These are phyloP conservation scores for Kalmusia sp. DNA, from an alignment of 2,329 filamentous ascomycete species.

Conservation along the genomic window DNA sequence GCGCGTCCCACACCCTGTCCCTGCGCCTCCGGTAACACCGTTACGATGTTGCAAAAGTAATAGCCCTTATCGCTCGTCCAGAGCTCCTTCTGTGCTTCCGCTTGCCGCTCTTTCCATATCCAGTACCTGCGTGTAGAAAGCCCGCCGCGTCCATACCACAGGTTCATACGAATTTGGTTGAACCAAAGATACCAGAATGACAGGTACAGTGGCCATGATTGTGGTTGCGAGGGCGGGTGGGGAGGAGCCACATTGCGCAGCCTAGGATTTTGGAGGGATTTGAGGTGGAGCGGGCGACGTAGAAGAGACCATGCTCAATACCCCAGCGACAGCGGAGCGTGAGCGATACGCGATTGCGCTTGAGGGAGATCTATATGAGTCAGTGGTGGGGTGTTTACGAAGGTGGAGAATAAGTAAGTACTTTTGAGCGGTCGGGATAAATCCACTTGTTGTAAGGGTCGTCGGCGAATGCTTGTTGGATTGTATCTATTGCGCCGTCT, in stretches of 20 bases:
- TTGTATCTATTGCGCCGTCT: slow-evolving; percentile 67
- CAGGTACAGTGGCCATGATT: slow-evolving; percentile 68
- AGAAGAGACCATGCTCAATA: slow-evolving; percentile 72
- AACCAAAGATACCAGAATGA: slow-evolving; percentile 72
- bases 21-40: slow-evolving; percentile 70
- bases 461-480: slow-evolving; percentile 70
- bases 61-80: slow-evolving; percentile 73
- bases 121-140: slow-evolving; percentile 72
- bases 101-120: slow-evolving; percentile 74
- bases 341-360: slow-evolving; percentile 69
- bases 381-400: slow-evolving; percentile 2
- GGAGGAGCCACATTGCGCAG: slow-evolving; percentile 77
- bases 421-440: slow-evolving; percentile 64
- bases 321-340: slow-evolving; percentile 73
- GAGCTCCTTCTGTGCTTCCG: slow-evolving; percentile 64
- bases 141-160: slow-evolving; percentile 72
- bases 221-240: slow-evolving; percentile 52
- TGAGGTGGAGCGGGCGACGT: slow-evolving; percentile 69
- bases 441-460: slow-evolving; percentile 74
- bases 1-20: slow-evolving; percentile 70
- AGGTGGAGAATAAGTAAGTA: slow-evolving; percentile 37
- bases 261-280: slow-evolving; percentile 64
- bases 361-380: slow-evolving; percentile 60
- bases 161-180: slow-evolving; percentile 71
- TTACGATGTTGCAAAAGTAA: slow-evolving; percentile 80